Evolutionary conservation across 2,329 filamentous ascomycete genomes (phyloP).

Genomic region (Phialophora verrucosa): DNA sequence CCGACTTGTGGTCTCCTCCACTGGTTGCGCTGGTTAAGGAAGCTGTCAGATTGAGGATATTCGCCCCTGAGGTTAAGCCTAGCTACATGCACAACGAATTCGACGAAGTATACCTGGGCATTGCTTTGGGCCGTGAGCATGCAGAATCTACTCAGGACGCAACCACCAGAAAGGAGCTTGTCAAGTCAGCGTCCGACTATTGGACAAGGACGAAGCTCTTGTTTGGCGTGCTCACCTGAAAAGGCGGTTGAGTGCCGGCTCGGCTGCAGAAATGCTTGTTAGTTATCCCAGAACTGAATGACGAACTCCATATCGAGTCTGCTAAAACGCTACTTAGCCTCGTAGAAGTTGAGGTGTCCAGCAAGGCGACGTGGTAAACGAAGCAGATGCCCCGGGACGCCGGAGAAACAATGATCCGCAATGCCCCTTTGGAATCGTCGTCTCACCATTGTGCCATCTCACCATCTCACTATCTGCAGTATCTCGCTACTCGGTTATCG

Average conservation of each 20-base stretch:
- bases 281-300: not conserved
- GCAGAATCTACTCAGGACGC: not conserved
- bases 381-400: not conserved
- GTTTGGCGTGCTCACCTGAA: conserved; percentile 34
- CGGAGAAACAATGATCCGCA: not conserved
- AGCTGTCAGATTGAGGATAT: conserved; percentile 22
- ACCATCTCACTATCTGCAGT: not conserved
- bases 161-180: not conserved
- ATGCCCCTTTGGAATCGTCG: not conserved
- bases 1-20: conserved; percentile 36
- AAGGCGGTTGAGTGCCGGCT: not conserved
- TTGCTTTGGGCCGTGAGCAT: conserved; percentile 23
- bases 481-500: not conserved
- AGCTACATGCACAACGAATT: conserved; percentile 32
- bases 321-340: not conserved
- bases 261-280: not conserved
- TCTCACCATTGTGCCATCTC: not conserved
- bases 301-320: not conserved
- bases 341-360: too few species aligned
- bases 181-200: conserved; percentile 29
- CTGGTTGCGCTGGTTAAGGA: conserved; percentile 30
- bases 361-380: not conserved
- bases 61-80: conserved; percentile 17
- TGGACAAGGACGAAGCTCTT: conserved; percentile 38
- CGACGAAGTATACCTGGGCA: conserved; percentile 33